Conservation (phyloP, 768 basidiomycete species). For the Termitomyces sp. region DNA sequence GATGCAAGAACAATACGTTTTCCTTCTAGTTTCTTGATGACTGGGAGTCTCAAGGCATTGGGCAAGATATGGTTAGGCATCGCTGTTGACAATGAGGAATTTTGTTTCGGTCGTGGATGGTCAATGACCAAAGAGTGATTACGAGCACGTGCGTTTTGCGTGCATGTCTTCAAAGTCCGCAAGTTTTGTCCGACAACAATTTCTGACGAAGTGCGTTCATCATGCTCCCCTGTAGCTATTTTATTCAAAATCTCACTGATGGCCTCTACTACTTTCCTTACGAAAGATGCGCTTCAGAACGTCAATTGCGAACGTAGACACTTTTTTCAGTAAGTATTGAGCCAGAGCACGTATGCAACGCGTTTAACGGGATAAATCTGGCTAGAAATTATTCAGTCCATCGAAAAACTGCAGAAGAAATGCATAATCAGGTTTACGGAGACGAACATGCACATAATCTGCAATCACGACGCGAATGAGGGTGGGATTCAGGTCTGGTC, state of each 20-base stretch:
- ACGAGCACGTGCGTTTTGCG: background rate
- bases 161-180: background rate
- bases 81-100: conserved; percentile 9
- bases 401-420: conserved; percentile 82
- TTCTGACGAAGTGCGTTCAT: background rate
- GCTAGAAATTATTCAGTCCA: conserved; percentile 71
- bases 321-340: conserved; percentile 45
- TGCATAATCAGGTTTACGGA: conserved; percentile 80
- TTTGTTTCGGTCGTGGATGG: too few relatives aligned
- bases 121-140: too few relatives aligned
- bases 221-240: background rate
- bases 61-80: conserved; percentile 51
- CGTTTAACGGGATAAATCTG: background rate
- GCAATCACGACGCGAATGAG: conserved; percentile 74
- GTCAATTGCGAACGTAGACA: conserved; percentile 51
- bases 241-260: background rate
- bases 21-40: conserved; percentile 60
- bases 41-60: conserved; percentile 60
- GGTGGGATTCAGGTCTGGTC: conserved; percentile 88
- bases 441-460: conserved; percentile 76
- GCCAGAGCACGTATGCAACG: background rate
- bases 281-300: conserved; percentile 58
- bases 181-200: background rate
- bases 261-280: background rate
- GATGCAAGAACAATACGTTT: conserved; percentile 87